These are phyloP conservation scores for Cercospora sp. DNA, from an alignment of 2,329 filamentous ascomycete species.

Conservation along the genomic window DNA sequence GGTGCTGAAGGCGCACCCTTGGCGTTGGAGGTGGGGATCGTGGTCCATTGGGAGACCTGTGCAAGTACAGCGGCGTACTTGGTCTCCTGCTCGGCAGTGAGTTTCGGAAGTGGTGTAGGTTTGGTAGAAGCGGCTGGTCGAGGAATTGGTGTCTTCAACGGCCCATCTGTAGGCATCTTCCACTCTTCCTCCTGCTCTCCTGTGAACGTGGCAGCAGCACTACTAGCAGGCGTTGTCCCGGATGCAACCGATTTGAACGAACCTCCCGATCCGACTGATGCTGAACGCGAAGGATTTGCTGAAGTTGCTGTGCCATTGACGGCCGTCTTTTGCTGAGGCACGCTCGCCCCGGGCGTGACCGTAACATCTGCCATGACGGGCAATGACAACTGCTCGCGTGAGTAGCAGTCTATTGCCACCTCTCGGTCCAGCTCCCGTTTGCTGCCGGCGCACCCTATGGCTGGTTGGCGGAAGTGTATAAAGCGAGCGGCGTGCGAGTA, in stretches of 20 bases:
- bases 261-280: slow-evolving; percentile 29
- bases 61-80: slow-evolving; percentile 80
- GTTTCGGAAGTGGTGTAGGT: slow-evolving; percentile 55
- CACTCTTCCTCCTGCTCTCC: slow-evolving; percentile 30
- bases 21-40: slow-evolving; percentile 64
- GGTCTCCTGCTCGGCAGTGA: slow-evolving; percentile 73
- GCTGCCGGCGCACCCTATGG: slow-evolving; percentile 5
- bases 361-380: slow-evolving; percentile 10
- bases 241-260: slow-evolving; percentile 34
- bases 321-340: slow-evolving; percentile 6
- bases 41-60: slow-evolving; percentile 69
- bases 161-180: slow-evolving; percentile 33
- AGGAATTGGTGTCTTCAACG: slow-evolving; percentile 38
- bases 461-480: not conserved
- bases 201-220: slow-evolving; percentile 27
- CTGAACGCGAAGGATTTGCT: slow-evolving; percentile 23
- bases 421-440: not conserved
- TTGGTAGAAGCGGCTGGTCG: slow-evolving; percentile 52
- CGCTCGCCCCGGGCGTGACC: slow-evolving; percentile 4
- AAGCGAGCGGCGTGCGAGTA: not conserved
- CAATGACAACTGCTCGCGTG: not conserved
- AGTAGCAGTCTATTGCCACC: not conserved
- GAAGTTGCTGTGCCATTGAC: slow-evolving; percentile 8
- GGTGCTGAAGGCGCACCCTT: slow-evolving; percentile 60
- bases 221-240: slow-evolving; percentile 22